Percentiles rank a stretch among this genome's conserved stretches.
These are phyloP conservation scores for Thermochaetoides thermophila DNA, from an alignment of 495 filamentous ascomycete genomes.

Conservation along the genomic window DNA sequence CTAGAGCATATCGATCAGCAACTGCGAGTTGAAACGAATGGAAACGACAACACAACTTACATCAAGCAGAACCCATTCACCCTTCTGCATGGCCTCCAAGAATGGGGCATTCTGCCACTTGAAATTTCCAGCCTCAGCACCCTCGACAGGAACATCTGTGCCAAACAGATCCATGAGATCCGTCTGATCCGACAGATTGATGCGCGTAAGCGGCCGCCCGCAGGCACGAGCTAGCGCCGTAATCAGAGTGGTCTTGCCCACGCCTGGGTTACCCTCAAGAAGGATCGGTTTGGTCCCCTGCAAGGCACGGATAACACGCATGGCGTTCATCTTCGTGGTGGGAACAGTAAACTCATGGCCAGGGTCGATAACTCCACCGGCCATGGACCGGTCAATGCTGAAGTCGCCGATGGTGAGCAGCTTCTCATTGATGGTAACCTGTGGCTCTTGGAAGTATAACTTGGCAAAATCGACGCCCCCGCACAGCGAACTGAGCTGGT, in stretches of 20 bases:
- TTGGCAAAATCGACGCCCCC: conserved; percentile 41
- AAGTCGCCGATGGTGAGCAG: conserved; percentile 59
- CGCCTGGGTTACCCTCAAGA: conserved; percentile 88
- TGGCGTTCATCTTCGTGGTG: conserved; percentile 76
- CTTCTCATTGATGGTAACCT: conserved; percentile 28
- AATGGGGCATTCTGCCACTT: conserved; percentile 94
- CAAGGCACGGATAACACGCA: conserved; percentile 80
- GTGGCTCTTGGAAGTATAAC: conserved; percentile 44
- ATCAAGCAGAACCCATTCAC: conserved; percentile 90
- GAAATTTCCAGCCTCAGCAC: conserved; percentile 72
- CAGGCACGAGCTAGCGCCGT: conserved; percentile 65
- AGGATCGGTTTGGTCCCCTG: conserved; percentile 82
- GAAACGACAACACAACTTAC: conserved; percentile 4
- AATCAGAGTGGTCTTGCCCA: conserved; percentile 91
- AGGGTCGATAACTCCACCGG: conserved; percentile 33
- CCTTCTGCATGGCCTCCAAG: conserved; percentile 85
- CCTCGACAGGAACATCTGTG: conserved; percentile 89
- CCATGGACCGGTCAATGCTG: conserved; percentile 36
- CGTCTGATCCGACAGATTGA: conserved; percentile 96
- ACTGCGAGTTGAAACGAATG: no score
- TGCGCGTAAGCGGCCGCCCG: conserved; percentile 69
- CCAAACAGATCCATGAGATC: conserved; percentile 96
- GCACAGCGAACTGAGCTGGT: conserved; percentile 54
- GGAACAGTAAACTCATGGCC: conserved; percentile 72
- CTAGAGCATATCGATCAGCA: no score